Percentiles rank a stretch among this genome's conserved stretches.
Evolutionary conservation across 139 green algal species (phyloP).

Genomic region (Closterium sp.): DNA sequence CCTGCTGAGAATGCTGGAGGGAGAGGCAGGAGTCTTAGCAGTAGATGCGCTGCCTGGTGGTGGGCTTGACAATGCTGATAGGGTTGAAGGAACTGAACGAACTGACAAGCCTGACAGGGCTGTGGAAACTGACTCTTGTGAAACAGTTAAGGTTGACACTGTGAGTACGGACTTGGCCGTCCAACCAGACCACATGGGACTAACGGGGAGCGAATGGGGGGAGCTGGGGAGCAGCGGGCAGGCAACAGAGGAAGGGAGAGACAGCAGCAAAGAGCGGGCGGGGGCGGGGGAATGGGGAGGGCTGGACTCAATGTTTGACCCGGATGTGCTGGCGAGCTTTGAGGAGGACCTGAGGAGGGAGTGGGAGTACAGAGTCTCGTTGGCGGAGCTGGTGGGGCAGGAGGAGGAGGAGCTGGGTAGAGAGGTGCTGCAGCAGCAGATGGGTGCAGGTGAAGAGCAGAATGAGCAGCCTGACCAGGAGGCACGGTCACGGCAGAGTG

Average conservation of each 20-base stretch:
- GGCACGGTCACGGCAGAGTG: neutral
- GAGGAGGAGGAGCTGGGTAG: neutral
- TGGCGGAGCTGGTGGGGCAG: neutral
- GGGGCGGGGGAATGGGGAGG: neutral
- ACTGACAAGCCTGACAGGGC: neutral
- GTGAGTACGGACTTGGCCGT: neutral
- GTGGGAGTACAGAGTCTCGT: neutral
- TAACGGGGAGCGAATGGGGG: neutral
- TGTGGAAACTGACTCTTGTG: neutral
- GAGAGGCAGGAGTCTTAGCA: neutral
- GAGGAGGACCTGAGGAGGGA: neutral
- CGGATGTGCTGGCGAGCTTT: neutral
- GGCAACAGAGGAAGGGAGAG: neutral
- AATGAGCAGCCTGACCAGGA: neutral
- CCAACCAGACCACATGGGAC: neutral
- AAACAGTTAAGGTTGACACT: neutral
- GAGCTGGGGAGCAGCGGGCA: neutral
- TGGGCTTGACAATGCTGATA: neutral
- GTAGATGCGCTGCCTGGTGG: neutral
- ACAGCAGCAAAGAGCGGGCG: neutral
- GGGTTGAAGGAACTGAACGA: neutral
- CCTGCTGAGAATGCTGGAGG: neutral
- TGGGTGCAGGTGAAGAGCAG: neutral
- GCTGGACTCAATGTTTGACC: neutral
- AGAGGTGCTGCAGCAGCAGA: neutral